Evolutionary conservation across 257 asterid genomes (phyloP).

Genomic region (Galeopsis tetrahit): DNA sequence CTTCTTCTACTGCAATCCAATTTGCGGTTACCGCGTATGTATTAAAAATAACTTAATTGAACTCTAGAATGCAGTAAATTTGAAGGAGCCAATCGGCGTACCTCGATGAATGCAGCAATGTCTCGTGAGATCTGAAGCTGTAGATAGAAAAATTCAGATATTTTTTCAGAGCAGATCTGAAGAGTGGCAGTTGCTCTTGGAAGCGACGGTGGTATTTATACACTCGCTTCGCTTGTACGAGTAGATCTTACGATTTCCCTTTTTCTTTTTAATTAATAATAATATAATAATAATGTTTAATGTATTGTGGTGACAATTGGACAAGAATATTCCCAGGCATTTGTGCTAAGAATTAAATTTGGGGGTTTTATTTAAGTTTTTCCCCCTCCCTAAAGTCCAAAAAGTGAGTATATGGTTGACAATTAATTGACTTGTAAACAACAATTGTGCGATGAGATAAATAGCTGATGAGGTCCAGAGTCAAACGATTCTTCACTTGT

Average conservation of each 20-base stretch:
- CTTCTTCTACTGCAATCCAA: slow-evolving; percentile 35
- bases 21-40: slow-evolving; percentile 4
- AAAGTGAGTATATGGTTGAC: slow-evolving; percentile 6
- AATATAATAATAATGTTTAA: neutral
- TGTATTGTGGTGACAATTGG: neutral
- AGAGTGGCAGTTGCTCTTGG: slow-evolving; percentile 27
- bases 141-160: slow-evolving; percentile 3
- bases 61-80: slow-evolving; percentile 11
- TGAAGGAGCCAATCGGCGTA: slow-evolving; percentile 11
- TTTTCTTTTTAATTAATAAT: neutral
- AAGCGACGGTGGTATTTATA: slow-evolving; percentile 28
- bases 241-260: slow-evolving; percentile 24
- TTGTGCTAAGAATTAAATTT: neutral
- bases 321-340: neutral
- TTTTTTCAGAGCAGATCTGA: slow-evolving; percentile 34
- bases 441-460: no score
- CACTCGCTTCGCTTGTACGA: neutral
- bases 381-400: neutral
- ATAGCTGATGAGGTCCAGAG: no score
- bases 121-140: slow-evolving; percentile 24
- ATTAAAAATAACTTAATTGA: neutral
- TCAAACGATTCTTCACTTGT: no score
- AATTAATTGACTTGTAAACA: slow-evolving; percentile 7
- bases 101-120: slow-evolving; percentile 26
- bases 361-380: neutral